Evolutionary conservation across 352 stramenopile species (phyloP).

Genomic region (Aphanomyces euteiches): DNA sequence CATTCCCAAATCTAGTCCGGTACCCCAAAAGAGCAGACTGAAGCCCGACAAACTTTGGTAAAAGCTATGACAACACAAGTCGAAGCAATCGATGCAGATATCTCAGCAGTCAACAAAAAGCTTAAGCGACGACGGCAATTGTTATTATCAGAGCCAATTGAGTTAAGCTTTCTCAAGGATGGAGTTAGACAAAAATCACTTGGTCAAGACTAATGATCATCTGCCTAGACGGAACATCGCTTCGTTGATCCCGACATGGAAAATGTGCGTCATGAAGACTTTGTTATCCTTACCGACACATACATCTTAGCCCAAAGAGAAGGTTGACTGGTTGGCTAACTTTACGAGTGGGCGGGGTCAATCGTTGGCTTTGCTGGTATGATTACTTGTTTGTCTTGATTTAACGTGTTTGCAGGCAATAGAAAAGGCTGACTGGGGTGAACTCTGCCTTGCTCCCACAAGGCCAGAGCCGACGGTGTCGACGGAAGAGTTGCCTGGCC

Average conservation of each 20-base stretch:
- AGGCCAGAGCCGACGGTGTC: conserved; percentile 50
- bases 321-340: conserved; percentile 47
- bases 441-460: conserved; percentile 55
- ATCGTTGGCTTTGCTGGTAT: conserved; percentile 37
- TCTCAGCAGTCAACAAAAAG: conserved; percentile 38
- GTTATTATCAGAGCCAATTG: conserved; percentile 57
- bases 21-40: background rate
- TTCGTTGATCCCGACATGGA: conserved; percentile 14
- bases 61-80: conserved; percentile 8
- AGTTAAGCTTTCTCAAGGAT: conserved; percentile 41
- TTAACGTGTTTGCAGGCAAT: conserved; percentile 37
- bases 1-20: background rate
- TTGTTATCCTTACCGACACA: background rate
- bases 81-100: conserved; percentile 35
- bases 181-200: background rate
- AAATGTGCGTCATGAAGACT: background rate
- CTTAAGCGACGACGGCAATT: conserved; percentile 44
- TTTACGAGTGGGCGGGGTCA: conserved; percentile 50
- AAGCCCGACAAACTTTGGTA: conserved; percentile 8
- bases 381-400: background rate
- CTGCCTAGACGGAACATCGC: conserved; percentile 10
- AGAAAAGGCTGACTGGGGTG: conserved; percentile 62
- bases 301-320: conserved; percentile 41
- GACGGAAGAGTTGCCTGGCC: conserved; percentile 52
- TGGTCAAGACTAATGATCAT: background rate